These are phyloP conservation scores for Pseudogymnoascus sp. DNA, from an alignment of 2,329 filamentous ascomycete genomes.

Conservation along the genomic window DNA sequence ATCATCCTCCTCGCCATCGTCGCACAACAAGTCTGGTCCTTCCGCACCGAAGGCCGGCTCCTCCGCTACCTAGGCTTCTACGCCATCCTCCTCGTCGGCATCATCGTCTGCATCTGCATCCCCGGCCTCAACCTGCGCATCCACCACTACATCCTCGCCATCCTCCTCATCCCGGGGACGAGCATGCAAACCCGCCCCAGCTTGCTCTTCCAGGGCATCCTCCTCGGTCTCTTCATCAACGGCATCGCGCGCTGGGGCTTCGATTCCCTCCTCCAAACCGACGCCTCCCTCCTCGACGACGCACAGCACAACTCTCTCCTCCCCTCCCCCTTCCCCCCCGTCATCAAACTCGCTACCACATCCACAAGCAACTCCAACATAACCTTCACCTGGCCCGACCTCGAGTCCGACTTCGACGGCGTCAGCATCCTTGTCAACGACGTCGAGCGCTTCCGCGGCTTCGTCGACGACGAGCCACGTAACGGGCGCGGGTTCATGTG, in stretches of 20 bases:
- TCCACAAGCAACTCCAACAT: slow-evolving; percentile 53
- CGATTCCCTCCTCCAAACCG: slow-evolving; percentile 78
- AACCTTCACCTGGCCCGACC: slow-evolving; percentile 48
- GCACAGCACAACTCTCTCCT: slow-evolving; percentile 56
- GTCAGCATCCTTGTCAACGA: slow-evolving; percentile 79
- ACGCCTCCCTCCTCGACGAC: slow-evolving; percentile 62
- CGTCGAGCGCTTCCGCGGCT: slow-evolving; percentile 71
- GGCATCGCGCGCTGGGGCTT: slow-evolving; percentile 93
- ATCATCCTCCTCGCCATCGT: slow-evolving; percentile 61
- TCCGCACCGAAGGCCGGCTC: slow-evolving; percentile 78
- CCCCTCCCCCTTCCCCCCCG: slow-evolving; percentile 43
- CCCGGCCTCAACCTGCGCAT: slow-evolving; percentile 78
- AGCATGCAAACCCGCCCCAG: slow-evolving; percentile 79
- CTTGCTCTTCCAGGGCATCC: slow-evolving; percentile 79
- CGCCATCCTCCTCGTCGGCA: slow-evolving; percentile 54
- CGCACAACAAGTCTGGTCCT: slow-evolving; percentile 72
- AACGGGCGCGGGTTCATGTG: slow-evolving; percentile 44
- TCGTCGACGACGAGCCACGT: slow-evolving; percentile 45
- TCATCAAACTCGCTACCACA: slow-evolving; percentile 37
- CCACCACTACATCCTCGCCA: slow-evolving; percentile 87
- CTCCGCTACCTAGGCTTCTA: slow-evolving; percentile 74
- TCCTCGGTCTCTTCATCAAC: slow-evolving; percentile 89
- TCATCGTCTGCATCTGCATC: slow-evolving; percentile 63
- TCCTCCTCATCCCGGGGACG: slow-evolving; percentile 82
- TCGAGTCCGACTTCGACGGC: slow-evolving; percentile 52